A percentile compares a stretch with the other conserved stretches of the same genome.
Evolutionary conservation across 1,139 yeast genomes (phyloP).

Genomic region (Meyerozyma smithsonii): DNA sequence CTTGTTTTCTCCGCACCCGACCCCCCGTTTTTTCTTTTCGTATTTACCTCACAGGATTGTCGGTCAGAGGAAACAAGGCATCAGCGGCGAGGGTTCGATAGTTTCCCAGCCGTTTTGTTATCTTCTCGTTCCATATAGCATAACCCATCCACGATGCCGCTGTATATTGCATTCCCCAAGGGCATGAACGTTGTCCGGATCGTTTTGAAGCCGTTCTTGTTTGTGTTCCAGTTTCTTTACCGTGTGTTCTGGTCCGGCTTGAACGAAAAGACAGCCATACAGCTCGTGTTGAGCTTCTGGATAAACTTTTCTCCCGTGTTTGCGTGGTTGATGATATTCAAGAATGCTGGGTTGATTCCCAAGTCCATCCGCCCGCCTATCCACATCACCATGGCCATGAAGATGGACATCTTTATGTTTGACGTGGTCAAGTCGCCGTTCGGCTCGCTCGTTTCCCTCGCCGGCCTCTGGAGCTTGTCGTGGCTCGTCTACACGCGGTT

Average conservation of each 20-base stretch:
- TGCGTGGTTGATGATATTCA: constrained; percentile 55
- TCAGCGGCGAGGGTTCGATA: neutral
- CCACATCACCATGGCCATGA: constrained; percentile 42
- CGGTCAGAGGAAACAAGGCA: neutral
- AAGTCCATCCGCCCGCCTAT: constrained; percentile 50
- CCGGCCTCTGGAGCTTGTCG: constrained; percentile 9
- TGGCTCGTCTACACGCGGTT: constrained; percentile 7
- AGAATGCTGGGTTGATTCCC: constrained; percentile 59
- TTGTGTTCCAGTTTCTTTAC: constrained; percentile 15
- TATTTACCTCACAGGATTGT: neutral
- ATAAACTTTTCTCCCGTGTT: constrained; percentile 51
- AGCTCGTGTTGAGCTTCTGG: constrained; percentile 39
- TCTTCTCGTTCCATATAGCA: neutral
- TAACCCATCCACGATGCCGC: neutral
- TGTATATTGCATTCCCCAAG: neutral
- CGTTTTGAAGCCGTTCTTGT: constrained; percentile 14
- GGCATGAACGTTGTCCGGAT: neutral
- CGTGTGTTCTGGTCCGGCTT: constrained; percentile 27
- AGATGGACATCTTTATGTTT: constrained; percentile 36
- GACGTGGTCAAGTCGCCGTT: constrained; percentile 11
- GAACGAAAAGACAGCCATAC: constrained; percentile 34
- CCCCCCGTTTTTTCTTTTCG: neutral
- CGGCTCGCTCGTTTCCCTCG: constrained; percentile 11
- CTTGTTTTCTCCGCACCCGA: neutral
- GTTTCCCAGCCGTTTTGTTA: neutral